Base-by-base conservation (phyloP, 2,329 filamentous ascomycete species). In the Colletotrichum euphorbiae region DNA sequence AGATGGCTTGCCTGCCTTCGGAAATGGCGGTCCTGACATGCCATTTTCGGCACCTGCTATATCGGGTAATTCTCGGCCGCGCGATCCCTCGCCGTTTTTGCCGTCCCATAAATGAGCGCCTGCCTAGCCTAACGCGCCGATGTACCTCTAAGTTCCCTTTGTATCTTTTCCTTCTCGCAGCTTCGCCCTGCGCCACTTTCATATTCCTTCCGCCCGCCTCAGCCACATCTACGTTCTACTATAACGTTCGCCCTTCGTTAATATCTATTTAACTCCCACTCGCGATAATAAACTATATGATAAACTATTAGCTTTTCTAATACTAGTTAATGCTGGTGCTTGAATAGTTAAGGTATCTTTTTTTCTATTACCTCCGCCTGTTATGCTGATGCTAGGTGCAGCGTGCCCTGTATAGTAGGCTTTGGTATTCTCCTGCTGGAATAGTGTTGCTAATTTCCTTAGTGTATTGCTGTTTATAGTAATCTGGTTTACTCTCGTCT, bases 61-160 rank as follows among this genome's bases (percentile, higher is more conserved):
- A 60, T 60, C 28, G n/a, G 33, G 57, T 60, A 60, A 60, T 60
- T 51, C 57, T 60, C 45, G 33, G 57, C 57, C 28, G 51, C 48
- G 45, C 57, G 19, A 15, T 17, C 36, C 45, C 45, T 60, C 19
- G 45, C 57, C 24, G 31, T 60, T 60, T 59, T 50, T 48, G 12
- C 56, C 4, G 2, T 42, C 56, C 28, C 6, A 59, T 59, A 59
- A 59, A 50, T 43, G 6, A 12, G 54, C 54, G 38, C 42, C 54
- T 31, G 38, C 54, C 54, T 36, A 8, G 21, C 54, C 40, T 13
- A 17, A 43, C 12, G 4, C 38, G 19, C 36, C 21, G 38, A 57
- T 57, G 21, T 57, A 45, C 21, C 54, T 57, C 19, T 4, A 57
- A 57, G 54, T 57, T 57, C 54, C 38, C 17, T 31, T 45, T 15